Conservation (phyloP, 2,329 filamentous ascomycete genomes). For the Paecilomyces fulvus region DNA sequence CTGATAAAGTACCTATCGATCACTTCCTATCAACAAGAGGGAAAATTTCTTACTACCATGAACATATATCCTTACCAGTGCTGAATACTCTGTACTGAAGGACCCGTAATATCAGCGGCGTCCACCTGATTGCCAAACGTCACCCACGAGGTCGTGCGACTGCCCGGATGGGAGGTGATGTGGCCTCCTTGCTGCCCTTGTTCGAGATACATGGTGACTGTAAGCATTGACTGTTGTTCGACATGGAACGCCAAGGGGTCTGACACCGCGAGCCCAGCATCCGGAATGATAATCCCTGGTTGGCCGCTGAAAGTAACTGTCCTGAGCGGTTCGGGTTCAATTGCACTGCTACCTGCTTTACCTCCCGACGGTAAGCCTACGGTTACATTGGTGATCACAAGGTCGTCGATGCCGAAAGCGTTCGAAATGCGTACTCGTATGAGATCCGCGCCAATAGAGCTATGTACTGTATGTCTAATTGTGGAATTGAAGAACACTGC, state of each 20-base stretch:
- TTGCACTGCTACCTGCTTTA: conserved; percentile 41
- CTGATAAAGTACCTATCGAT: conserved; percentile 51
- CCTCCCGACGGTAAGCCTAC: conserved; percentile 43
- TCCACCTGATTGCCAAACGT: conserved; percentile 49
- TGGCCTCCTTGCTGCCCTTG: conserved; percentile 47
- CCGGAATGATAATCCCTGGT: conserved; percentile 43
- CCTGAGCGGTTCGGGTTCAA: conserved; percentile 46
- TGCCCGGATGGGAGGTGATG: conserved; percentile 59
- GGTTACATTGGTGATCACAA: conserved; percentile 52
- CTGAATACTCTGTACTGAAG: conserved; percentile 27
- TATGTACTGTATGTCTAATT: conserved; percentile 56
- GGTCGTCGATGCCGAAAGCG: conserved; percentile 52
- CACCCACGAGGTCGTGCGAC: conserved; percentile 55
- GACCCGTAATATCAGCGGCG: conserved; percentile 37
- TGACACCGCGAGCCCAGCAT: conserved; percentile 51
- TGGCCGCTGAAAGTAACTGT: conserved; percentile 52
- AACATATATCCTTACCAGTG: conserved; percentile 33
- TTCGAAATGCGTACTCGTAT: conserved; percentile 59
- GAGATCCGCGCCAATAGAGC: conserved; percentile 48
- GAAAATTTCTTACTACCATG: not conserved
- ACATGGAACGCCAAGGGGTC: conserved; percentile 52
- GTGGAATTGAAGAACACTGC: conserved; percentile 55
- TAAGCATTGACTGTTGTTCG: conserved; percentile 44
- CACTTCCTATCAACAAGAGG: not conserved
- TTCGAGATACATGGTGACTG: conserved; percentile 51